Evolutionary conservation across 1,284 basidiomycete species (phyloP).

Genomic region (Ganoderma sinense): DNA sequence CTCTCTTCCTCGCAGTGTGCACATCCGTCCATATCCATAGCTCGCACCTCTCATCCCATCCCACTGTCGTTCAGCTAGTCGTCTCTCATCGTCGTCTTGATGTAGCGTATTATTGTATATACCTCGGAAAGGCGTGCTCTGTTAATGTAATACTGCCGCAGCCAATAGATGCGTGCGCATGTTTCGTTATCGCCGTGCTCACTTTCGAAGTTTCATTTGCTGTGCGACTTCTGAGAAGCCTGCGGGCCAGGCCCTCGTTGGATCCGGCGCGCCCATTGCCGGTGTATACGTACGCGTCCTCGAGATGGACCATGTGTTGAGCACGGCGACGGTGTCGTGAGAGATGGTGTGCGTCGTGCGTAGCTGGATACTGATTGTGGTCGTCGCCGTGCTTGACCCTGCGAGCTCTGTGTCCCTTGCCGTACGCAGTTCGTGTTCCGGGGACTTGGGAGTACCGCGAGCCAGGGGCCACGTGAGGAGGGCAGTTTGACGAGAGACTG

Average conservation of each 20-base stretch:
- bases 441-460: neutral
- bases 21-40: constrained; percentile 1
- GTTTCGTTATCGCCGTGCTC: neutral
- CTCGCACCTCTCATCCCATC: neutral
- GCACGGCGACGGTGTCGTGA: neutral
- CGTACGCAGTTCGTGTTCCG: neutral
- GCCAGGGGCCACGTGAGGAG: neutral
- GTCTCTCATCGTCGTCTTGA: neutral
- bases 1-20: neutral
- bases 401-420: neutral
- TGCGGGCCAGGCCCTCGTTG: neutral
- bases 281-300: neutral
- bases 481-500: neutral
- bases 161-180: neutral
- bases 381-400: neutral
- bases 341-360: neutral
- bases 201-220: neutral
- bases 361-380: neutral
- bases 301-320: neutral
- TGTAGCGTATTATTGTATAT: constrained; percentile 13
- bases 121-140: neutral
- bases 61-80: neutral
- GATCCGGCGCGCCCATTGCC: neutral
- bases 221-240: neutral
- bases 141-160: constrained; percentile 5